Evolutionary conservation across 2,329 filamentous ascomycete genomes (phyloP), one percentile per base, ranked within the genome.

Genomic region (Cladophialophora immunda): DNA sequence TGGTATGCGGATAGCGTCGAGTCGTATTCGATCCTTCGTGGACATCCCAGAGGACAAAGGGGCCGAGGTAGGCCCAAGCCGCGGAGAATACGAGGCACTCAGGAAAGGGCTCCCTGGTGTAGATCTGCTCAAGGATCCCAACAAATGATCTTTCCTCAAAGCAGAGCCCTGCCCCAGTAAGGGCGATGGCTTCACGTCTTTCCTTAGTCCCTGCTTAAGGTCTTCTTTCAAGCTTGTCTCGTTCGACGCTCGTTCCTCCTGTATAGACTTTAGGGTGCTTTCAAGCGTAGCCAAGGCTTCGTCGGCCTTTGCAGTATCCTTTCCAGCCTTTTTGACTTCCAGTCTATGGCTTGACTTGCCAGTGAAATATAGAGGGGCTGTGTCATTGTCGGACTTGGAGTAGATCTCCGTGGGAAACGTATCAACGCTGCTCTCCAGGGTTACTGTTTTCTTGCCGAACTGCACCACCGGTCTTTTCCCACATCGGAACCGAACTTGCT

Each of bases 191-290:
- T 76, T 77, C 32, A 64, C 55, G 34, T 69, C 67, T 27, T 69
- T 67, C 34, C 55, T 64, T 17, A 59, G 36, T 50, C 27, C 53
- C 60, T 62, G 62, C 54, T 81, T 78, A 32, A 78, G 66, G 58
- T 80, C 79, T 15, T 77, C 75, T 62, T 81, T 78, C 38, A 80
- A 72, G 61, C 77, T 76, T 1, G 78, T 80, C 80, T 85, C 85
- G 75, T 86, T 87, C 41, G 86, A 86, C 76, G 88, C 83, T 77
- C 88, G 88, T 70, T 87, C 83, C 73, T 87, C 81, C 73, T 87
- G 81, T 59, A 86, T 83, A 25, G 85, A 84, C 67, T 83, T 87
- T 75, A 90, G 80, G 73, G 82, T 88, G 75, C 82, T 86, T 76
- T 88, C 84, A 62, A 90, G 80, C 45, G 82, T 83, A 61, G 85